Evolutionary conservation across 371 early-diverging fungal species (phyloP).

Genomic region (Haplosporangium sp.): DNA sequence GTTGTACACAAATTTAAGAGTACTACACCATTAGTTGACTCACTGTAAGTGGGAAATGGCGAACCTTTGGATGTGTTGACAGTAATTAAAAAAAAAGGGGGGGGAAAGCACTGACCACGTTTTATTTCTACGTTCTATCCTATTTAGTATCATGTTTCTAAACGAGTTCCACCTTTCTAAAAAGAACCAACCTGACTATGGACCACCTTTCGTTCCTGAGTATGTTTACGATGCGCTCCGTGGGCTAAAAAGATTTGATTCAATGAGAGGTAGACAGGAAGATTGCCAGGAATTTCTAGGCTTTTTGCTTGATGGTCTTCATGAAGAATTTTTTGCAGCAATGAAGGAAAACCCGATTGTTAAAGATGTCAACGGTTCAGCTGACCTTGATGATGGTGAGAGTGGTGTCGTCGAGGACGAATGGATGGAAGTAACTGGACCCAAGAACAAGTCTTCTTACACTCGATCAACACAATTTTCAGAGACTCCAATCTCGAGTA

Average conservation of each 20-base stretch:
- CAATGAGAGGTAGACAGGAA: conserved; percentile 93
- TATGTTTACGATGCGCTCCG: conserved; percentile 92
- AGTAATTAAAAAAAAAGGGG: too few species aligned
- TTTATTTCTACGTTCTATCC: neutral
- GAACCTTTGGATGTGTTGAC: too few species aligned
- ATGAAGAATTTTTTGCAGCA: conserved; percentile 86
- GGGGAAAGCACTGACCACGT: too few species aligned
- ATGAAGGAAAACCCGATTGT: conserved; percentile 48
- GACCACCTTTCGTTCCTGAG: conserved; percentile 91
- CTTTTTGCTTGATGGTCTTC: conserved; percentile 91
- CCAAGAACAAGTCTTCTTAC: conserved; percentile 75
- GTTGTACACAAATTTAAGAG: conserved; percentile 79
- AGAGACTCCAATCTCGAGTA: conserved; percentile 85
- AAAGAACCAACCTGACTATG: conserved; percentile 62
- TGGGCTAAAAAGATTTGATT: conserved; percentile 81
- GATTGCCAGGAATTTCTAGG: conserved; percentile 97
- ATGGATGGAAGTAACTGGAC: conserved; percentile 93
- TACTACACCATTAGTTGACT: conserved; percentile 84
- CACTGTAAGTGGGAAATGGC: conserved; percentile 74
- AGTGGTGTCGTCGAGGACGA: conserved; percentile 60
- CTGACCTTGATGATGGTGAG: conserved; percentile 41
- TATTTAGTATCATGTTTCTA: conserved; percentile 77
- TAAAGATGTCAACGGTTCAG: conserved; percentile 19
- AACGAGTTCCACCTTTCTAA: conserved; percentile 74
- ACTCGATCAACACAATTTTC: conserved; percentile 68